Base-by-base conservation (phyloP, 305 asterid species). In the Solanum aculeatissimum region DNA sequence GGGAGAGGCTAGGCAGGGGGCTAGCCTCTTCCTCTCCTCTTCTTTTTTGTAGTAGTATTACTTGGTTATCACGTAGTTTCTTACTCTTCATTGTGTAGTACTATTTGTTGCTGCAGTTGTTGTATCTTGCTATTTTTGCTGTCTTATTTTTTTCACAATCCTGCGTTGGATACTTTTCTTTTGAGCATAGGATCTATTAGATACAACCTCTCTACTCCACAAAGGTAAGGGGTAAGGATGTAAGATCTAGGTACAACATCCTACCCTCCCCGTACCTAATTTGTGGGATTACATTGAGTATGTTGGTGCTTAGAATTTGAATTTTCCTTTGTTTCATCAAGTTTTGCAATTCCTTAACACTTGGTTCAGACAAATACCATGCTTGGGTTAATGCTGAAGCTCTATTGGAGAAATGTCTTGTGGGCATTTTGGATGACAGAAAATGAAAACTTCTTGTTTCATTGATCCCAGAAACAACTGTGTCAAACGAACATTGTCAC, bases 311-410 rank as follows among this genome's bases (percentile, higher is more conserved):
- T 74, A 51, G 19, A 77, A 18, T 29, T 51, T 29, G 29, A 51
- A 29, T 5, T 53, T 27, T 78, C n/a, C 32, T 7, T 78, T 53
- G 68, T 78, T 51, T 78, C 83, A 78, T 53, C 83, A 71, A 83
- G 40, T 60, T 21, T 88, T 88, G 91, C 79, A 63, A 86, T 38
- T 92, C 94, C 93, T 92, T 85, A 85, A 87, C 66, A 0, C 54
- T 69, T 74, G 43, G 25, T 86, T 54, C 89, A 95, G 98, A 95
- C 88, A 94, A 95, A 89, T 89, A 95, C 91, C 97, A 95, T 85
- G 94, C 98, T 78, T 93, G 98, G 98, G 97, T 95, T 72, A 95
- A 95, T 84, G 95, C 93, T 38, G 98, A 95, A 19, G 89, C 90
- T 80, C 81, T 93, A 60, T 45, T 95, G 90, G 98, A 95, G 88